These are phyloP conservation scores for Fusarium siculi DNA, from an alignment of 2,329 filamentous ascomycete genomes.

Conservation along the genomic window DNA sequence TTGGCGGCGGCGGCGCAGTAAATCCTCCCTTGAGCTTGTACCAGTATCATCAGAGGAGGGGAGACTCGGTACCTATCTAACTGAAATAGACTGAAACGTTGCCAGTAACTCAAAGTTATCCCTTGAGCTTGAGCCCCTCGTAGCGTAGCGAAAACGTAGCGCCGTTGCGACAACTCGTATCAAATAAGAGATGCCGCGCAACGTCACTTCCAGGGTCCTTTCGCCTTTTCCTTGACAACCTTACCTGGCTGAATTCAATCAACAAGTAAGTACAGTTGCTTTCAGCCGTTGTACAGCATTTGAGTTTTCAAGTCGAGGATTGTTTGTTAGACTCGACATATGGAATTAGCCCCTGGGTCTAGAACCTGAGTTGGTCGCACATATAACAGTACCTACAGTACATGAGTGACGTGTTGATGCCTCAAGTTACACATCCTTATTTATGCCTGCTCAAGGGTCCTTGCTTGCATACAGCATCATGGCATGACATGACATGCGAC, in stretches of 20 bases:
- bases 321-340: neutral
- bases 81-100: conserved; percentile 15
- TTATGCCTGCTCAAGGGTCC: conserved; percentile 15
- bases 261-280: neutral
- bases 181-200: neutral
- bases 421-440: conserved; percentile 15
- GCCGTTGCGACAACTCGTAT: conserved; percentile 14
- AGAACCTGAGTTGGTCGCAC: conserved; percentile 4
- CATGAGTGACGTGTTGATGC: conserved; percentile 8
- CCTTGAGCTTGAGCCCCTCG: conserved; percentile 11
- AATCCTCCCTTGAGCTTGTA: conserved; percentile 10
- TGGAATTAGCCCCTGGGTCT: conserved; percentile 10
- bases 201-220: conserved; percentile 21
- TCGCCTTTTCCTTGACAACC: neutral
- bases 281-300: neutral
- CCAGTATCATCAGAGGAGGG: neutral
- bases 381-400: neutral
- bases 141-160: neutral
- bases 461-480: neutral
- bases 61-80: neutral
- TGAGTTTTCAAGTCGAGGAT: neutral
- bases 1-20: conserved; percentile 1
- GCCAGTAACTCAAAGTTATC: neutral
- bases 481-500: neutral
- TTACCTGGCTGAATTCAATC: neutral